Evolutionary conservation across 345 rosid genomes (phyloP), one percentile per base, ranked within the genome.

Genomic region (Ricinus communis): DNA sequence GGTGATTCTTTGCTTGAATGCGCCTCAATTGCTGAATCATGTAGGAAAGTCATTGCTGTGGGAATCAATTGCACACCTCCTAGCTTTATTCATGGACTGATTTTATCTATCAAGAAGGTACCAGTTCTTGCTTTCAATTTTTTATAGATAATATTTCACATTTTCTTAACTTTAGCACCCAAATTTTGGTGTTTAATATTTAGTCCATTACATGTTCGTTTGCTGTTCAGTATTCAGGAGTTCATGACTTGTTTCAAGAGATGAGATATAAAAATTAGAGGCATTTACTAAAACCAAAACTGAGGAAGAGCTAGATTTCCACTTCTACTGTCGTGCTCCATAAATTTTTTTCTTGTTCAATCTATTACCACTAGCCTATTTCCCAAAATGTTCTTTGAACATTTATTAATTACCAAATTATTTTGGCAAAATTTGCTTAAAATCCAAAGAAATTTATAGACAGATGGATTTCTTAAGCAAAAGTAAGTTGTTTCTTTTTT

Each of bases 61-160:
- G 96, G 96, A 73, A 88, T 90, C 77, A 90, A 90, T 80, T 90
- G 96, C 83, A 87, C 96, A 1, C 93, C 93, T 62, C 93, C 96
- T 75, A 84, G 93, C 73, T 88, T 83, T 77, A 91, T 87, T n/a
- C 84, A 85, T 69, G 89, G 72, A 8, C 81, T 87, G 63, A 86
- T 90, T 60, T 40, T 62, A 65, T 82, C 85, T 18, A 78, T 83
- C 9, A 79, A 79, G 71, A 85, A 84, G 93, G 93, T 88, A 57
- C n/a, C 19, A 5, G 5, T 52, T 80, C 31, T 5, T n/a, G 53
- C 28, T 69, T 59, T n/a, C 62, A 8, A 46, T 63, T 18, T 62
- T 71, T 18, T 51, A 53, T 50, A 60, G 27, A 45, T 62, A 16
- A 12, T 46, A 49, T 31, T 56, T 64, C 24, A 21, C 38, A 27